Base-by-base conservation (phyloP, 345 rosid genomes). In the Salix koriyanagi region DNA sequence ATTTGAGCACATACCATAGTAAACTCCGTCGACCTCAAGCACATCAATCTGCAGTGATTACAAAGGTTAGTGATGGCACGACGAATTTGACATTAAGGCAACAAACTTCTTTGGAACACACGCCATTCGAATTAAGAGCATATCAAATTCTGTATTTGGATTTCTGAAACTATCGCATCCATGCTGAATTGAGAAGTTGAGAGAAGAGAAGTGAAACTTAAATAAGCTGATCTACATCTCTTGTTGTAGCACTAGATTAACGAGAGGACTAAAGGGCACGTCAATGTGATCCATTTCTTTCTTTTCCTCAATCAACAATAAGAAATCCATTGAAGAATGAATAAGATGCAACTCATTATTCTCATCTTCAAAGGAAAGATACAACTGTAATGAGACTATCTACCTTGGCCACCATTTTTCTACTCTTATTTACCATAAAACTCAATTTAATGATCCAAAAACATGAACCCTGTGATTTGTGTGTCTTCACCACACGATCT, bases 1-100 rank as follows among this genome's bases (percentile, higher is more conserved):
- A 65, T 18, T 4, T 13, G 30, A 39, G 48, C 10, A 76, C 84
- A 4, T 69, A 93, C 97, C 97, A 48, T 91, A 91, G 85, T 93
- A 93, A 58, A 75, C 87, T 80, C 97, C 99, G 70, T 95, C 97
- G 52, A 95, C 97, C 79, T 95, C 97, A 61, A 95, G 91, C 76
- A 95, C 99, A 80, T 95, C 99, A 76, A 95, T 93, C 97, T 95
- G 96, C 88, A 77, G 77, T n/a, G 39, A 52, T n/a, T 32, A 39
- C 26, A 19, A 42, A 67, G 37, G 9, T 25, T n/a, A n/a, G 23
- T 56, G 61, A 21, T 21, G 61, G 23, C 13, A n/a, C 25, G 3
- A 8, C 61, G 13, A 0, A n/a, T 8, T 56, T 56, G 61, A 56
- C n/a, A 21, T 56, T 8, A n/a, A 7, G 60, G 60, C 21, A 54